Evolutionary conservation across 306 rosid genomes (phyloP).

Genomic region (Prosopis cineraria): DNA sequence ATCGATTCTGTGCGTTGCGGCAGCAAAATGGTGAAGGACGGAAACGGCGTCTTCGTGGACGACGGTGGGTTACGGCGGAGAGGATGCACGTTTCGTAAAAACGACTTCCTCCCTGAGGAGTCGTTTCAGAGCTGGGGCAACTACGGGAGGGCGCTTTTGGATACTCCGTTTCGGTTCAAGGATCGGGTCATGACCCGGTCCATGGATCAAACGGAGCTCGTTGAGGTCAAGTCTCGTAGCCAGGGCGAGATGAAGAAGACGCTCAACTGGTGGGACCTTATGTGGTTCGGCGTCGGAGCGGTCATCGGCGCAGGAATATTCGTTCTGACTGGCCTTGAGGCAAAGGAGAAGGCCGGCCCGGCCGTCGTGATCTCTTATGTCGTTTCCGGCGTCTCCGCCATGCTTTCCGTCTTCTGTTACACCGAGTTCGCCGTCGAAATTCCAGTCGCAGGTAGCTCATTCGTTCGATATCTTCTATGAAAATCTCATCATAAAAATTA

Average conservation of each 20-base stretch:
- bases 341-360: conserved; percentile 48
- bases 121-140: conserved; percentile 72
- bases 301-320: conserved; percentile 89
- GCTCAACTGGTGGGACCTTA: conserved; percentile 90
- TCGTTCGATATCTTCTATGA: neutral
- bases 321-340: conserved; percentile 84
- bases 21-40: conserved; percentile 33
- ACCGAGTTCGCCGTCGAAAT: conserved; percentile 92
- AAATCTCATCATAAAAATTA: too few species aligned
- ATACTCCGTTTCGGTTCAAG: conserved; percentile 58
- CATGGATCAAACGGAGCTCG: conserved; percentile 61
- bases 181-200: conserved; percentile 66
- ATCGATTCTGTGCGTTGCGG: neutral
- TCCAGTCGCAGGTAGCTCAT: conserved; percentile 71
- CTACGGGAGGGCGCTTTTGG: conserved; percentile 49
- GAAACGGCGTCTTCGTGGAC: neutral
- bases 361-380: conserved; percentile 79
- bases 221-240: conserved; percentile 71
- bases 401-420: conserved; percentile 93
- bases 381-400: conserved; percentile 78
- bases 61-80: conserved; percentile 45
- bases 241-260: conserved; percentile 81
- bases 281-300: conserved; percentile 88
- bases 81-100: conserved; percentile 48
- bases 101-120: conserved; percentile 82